A percentile compares a stretch with the other conserved stretches of the same genome.
Conservation (phyloP, 495 filamentous ascomycete species). For the Penicillium arizonense region DNA sequence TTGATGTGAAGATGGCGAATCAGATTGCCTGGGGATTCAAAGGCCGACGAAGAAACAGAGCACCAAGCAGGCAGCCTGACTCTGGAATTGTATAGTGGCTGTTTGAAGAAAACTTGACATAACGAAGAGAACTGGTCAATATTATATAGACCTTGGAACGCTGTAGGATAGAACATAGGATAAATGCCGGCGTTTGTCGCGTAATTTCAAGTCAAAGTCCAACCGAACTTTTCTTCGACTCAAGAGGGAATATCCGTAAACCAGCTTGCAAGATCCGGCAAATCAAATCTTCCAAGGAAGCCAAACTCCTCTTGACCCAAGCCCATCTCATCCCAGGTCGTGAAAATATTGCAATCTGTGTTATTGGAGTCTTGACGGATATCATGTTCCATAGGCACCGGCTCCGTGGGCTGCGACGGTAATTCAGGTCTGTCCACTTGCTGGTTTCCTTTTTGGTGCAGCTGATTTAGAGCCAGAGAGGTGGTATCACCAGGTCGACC, state of each 20-base stretch:
- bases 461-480: not conserved
- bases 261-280: constrained; percentile 40
- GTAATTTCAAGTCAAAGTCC: no score
- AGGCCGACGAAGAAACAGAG: constrained; percentile 1
- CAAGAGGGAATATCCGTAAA: constrained; percentile 27
- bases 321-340: constrained; percentile 24
- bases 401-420: constrained; percentile 2
- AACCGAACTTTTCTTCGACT: not conserved
- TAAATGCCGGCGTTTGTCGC: no score
- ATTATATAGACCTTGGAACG: no score
- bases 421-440: not conserved
- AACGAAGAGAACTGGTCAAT: no score
- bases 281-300: constrained; percentile 29
- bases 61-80: no score
- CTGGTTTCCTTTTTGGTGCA: not conserved
- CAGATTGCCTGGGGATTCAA: constrained; percentile 62
- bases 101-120: no score
- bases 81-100: no score
- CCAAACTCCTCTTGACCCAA: constrained; percentile 27
- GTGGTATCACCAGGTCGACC: constrained; percentile 2
- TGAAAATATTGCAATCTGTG: constrained; percentile 14
- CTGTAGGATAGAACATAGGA: no score
- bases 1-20: constrained; percentile 59
- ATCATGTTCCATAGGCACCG: not conserved
- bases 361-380: constrained; percentile 2